phyloP scores from a whole-genome alignment of 2,329 filamentous ascomycete genomes.

The Ophiostoma quercus region DNA sequence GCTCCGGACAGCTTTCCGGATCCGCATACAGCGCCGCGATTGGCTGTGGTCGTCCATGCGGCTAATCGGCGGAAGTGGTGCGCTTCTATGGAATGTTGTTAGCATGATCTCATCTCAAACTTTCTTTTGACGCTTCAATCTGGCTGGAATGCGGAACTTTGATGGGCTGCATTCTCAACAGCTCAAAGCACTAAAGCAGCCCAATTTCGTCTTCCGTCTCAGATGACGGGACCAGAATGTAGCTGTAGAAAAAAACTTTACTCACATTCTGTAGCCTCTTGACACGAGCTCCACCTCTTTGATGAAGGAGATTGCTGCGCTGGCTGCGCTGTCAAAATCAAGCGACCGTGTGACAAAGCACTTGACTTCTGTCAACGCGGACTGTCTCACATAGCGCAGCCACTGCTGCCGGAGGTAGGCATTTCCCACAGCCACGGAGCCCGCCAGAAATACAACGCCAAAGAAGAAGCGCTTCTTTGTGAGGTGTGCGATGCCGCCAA shows the following conservation, averaged over 20 bases:
- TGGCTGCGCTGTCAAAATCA: constrained; percentile 71
- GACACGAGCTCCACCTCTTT: constrained; percentile 96
- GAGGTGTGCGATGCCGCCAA: constrained; percentile 45
- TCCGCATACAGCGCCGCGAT: constrained; percentile 68
- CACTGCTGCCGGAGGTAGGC: constrained; percentile 72
- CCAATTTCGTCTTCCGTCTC: constrained; percentile 5
- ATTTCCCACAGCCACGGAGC: constrained; percentile 59
- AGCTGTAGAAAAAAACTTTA: constrained; percentile 24
- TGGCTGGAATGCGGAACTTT: not conserved
- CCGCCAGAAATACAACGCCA: constrained; percentile 42
- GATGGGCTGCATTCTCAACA: not conserved
- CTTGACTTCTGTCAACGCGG: constrained; percentile 65
- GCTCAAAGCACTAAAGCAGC: not conserved
- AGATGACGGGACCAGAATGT: not conserved
- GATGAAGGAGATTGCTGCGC: constrained; percentile 72
- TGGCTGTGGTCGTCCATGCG: constrained; percentile 80
- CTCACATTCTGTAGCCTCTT: constrained; percentile 77
- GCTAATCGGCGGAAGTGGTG: constrained; percentile 84
- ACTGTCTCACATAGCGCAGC: constrained; percentile 70
- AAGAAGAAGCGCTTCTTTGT: constrained; percentile 53
- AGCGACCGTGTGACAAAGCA: constrained; percentile 69
- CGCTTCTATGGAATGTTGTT: constrained; percentile 54
- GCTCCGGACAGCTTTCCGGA: constrained; percentile 69
- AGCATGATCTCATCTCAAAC: not conserved
- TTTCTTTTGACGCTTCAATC: not conserved